Base-by-base conservation (phyloP, 768 basidiomycete genomes). In the Trametes sanguinea region DNA sequence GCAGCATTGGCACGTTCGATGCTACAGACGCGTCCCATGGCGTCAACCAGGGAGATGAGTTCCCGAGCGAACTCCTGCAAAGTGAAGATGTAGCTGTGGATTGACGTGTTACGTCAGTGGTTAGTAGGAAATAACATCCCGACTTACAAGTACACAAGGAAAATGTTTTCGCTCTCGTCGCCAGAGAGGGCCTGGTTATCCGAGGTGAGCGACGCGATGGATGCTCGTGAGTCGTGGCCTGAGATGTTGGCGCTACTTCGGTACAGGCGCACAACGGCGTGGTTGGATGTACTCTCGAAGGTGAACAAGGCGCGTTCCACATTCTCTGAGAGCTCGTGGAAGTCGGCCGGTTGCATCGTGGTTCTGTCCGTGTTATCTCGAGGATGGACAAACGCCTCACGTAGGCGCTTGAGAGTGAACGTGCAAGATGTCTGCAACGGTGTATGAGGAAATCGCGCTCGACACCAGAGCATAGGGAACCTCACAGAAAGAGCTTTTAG, bases 21-120 rank as follows among this genome's bases (percentile, higher is more conserved):
- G 56, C 77, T 81, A 57, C 90, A 88, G 48, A 98, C 87, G 58
- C 88, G 81, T 53, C 86, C 81, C 81, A 98, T 91, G 7, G 92
- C 88, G 71, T 95, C 92, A 0, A 92, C 82, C 10, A 98, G 84
- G 17, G 85, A 86, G 35, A 89, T 79, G 53, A 96, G 74, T 73
- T 98, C 96, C 60, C 83, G 80, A 7, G 92, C 84, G 71, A 98
- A 98, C 71, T 98, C 97, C 75, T 99, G 94, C 46, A 98, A 73
- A 0, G 94, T 96, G 75, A 98, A 99, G 65, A 97, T 90, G 75
- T 96, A 98, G 78, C 95, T 97, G 64, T 13, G 35, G n/a, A 13
- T 27, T 22, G 22, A 33, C 35, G 11, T 4, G 13, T 64, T 5
- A 39, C 37, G 27, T 14, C 35, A 32, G 27, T 29, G 51, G 33